phyloP scores from a whole-genome alignment of 257 asterid species.

The Henckelia pumila region DNA sequence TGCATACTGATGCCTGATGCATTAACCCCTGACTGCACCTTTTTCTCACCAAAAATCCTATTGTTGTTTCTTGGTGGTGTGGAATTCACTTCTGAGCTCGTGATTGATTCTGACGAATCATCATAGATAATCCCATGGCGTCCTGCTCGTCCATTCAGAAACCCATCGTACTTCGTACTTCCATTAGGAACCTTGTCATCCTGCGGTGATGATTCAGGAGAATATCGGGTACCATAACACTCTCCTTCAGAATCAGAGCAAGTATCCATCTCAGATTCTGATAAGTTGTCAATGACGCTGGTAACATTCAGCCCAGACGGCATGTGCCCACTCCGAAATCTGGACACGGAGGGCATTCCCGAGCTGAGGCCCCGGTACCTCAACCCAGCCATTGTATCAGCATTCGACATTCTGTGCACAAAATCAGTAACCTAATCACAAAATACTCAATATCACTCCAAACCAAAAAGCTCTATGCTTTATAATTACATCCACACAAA shows the following conservation, averaged over 20 bases:
- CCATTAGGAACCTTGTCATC: conserved; percentile 63
- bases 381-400: conserved; percentile 43
- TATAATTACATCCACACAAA: background rate
- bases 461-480: conserved; percentile 1
- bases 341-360: conserved; percentile 52
- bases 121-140: conserved; percentile 30
- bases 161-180: conserved; percentile 22
- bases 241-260: conserved; percentile 72
- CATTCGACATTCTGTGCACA: conserved; percentile 41
- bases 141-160: conserved; percentile 19
- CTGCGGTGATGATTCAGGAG: conserved; percentile 78
- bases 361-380: conserved; percentile 39
- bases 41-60: conserved; percentile 27
- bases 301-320: conserved; percentile 45
- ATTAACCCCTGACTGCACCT: conserved; percentile 29
- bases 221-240: conserved; percentile 47
- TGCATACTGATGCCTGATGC: conserved; percentile 27
- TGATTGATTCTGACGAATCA: conserved; percentile 36
- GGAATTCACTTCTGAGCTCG: conserved; percentile 42
- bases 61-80: conserved; percentile 27
- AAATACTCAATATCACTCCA: background rate
- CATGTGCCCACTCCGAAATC: conserved; percentile 58
- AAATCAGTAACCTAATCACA: background rate
- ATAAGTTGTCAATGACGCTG: conserved; percentile 26
- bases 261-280: conserved; percentile 70